Evolutionary conservation across 352 stramenopile species (phyloP).

Genomic region (Globisporangium abappressorium): DNA sequence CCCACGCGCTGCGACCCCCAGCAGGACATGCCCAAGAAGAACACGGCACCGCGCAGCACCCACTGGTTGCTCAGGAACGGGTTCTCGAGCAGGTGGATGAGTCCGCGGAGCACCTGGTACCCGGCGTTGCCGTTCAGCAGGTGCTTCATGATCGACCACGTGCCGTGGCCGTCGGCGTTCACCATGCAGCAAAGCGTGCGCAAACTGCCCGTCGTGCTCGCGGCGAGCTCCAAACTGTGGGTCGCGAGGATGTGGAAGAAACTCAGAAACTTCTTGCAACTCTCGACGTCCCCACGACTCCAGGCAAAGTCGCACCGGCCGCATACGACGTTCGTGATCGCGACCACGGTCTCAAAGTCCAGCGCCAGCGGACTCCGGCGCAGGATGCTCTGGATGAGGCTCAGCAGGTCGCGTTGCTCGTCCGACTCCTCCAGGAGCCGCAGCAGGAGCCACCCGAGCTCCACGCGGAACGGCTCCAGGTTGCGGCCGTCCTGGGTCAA

Average conservation of each 20-base stretch:
- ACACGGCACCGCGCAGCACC: conserved; percentile 80
- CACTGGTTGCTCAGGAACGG: conserved; percentile 52
- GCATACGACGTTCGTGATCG: conserved; percentile 68
- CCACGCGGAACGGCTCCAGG: conserved; percentile 62
- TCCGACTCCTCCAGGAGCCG: conserved; percentile 77
- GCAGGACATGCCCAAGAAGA: conserved; percentile 88
- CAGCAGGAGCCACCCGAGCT: conserved; percentile 75
- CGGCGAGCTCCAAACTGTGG: conserved; percentile 55
- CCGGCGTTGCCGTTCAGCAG: conserved; percentile 60
- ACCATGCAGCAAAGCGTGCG: conserved; percentile 81
- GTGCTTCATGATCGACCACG: conserved; percentile 82
- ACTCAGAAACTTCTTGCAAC: conserved; percentile 60
- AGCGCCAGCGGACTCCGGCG: conserved; percentile 51
- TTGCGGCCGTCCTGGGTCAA: conserved; percentile 64
- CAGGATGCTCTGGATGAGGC: conserved; percentile 73
- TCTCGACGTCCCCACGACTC: conserved; percentile 67
- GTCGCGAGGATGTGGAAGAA: conserved; percentile 78
- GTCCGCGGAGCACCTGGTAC: conserved; percentile 66
- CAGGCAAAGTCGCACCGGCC: conserved; percentile 68
- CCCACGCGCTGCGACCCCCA: conserved; percentile 81
- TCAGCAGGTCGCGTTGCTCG: conserved; percentile 70
- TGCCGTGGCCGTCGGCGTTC: conserved; percentile 78
- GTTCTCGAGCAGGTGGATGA: conserved; percentile 74
- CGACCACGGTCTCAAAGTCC: conserved; percentile 62
- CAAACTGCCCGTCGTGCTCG: conserved; percentile 58